Evolutionary conservation across 2,329 filamentous ascomycete species (phyloP).

Genomic region (Exophiala bonariae): DNA sequence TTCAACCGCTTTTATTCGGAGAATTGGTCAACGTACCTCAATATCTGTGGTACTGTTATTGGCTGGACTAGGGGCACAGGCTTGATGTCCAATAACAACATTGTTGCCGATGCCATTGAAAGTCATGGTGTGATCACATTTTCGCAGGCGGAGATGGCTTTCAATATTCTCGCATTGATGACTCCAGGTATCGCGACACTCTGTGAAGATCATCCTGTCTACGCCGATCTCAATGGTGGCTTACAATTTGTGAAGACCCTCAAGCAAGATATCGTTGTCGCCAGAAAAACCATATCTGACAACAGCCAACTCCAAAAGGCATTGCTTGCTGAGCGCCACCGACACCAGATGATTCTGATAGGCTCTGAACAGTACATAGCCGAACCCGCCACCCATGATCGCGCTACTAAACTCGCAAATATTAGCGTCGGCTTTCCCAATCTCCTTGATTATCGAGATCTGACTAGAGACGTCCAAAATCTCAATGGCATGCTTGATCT

Average conservation of each 20-base stretch:
- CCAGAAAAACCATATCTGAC: slow-evolving; percentile 20
- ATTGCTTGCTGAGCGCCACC: slow-evolving; percentile 24
- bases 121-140: slow-evolving; percentile 41
- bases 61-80: slow-evolving; percentile 49
- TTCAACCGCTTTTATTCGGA: slow-evolving; percentile 39
- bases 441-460: slow-evolving; percentile 30
- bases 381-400: not conserved
- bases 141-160: slow-evolving; percentile 43
- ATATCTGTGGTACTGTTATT: slow-evolving; percentile 43
- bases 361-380: slow-evolving; percentile 7
- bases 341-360: not conserved
- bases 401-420: slow-evolving; percentile 9
- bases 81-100: slow-evolving; percentile 45
- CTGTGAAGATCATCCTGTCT: slow-evolving; percentile 37
- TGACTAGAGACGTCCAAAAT: slow-evolving; percentile 24
- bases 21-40: slow-evolving; percentile 39
- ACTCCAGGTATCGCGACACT: slow-evolving; percentile 31
- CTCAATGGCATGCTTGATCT: slow-evolving; percentile 42
- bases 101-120: slow-evolving; percentile 40
- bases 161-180: slow-evolving; percentile 40
- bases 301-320: slow-evolving; percentile 27
- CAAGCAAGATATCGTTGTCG: slow-evolving; percentile 14
- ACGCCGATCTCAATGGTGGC: slow-evolving; percentile 42
- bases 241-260: slow-evolving; percentile 33
- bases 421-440: slow-evolving; percentile 28